A percentile compares a stretch with the other conserved stretches of the same genome.
phyloP scores from a whole-genome alignment of 2,329 filamentous ascomycete genomes.

The Fusarium keratoplasticum region DNA sequence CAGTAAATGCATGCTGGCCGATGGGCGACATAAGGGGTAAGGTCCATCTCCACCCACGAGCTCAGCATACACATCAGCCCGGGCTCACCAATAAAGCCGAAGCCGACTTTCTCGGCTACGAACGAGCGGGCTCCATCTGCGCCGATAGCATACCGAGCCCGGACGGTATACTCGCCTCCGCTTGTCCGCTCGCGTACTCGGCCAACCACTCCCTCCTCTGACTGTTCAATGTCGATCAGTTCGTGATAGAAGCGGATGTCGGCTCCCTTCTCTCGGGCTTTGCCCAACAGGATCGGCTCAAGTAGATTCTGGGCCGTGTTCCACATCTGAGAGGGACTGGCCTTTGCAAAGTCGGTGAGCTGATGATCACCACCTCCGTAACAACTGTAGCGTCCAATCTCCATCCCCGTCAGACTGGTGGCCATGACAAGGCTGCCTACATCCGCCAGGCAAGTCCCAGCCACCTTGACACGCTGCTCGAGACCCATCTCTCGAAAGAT shows the following conservation, averaged over 20 bases:
- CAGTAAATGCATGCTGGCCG: slow-evolving; percentile 27
- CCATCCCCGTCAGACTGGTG: slow-evolving; percentile 19
- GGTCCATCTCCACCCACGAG: slow-evolving; percentile 25
- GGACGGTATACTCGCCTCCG: slow-evolving; percentile 13
- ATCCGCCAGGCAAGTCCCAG: slow-evolving; percentile 6
- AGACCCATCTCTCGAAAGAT: slow-evolving; percentile 26
- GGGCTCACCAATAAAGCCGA: slow-evolving; percentile 24
- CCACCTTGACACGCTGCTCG: slow-evolving; percentile 3
- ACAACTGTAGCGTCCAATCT: slow-evolving; percentile 22
- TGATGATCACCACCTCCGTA: slow-evolving; percentile 23
- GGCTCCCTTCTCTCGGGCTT: slow-evolving; percentile 14
- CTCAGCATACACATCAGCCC: slow-evolving; percentile 25
- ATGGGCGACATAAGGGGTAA: slow-evolving; percentile 13
- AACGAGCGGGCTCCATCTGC: slow-evolving; percentile 25
- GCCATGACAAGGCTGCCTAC: slow-evolving; percentile 24
- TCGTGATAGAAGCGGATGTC: slow-evolving; percentile 29
- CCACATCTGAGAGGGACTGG: slow-evolving; percentile 21
- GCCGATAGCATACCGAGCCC: slow-evolving; percentile 19
- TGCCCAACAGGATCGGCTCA: slow-evolving; percentile 10
- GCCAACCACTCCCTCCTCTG: slow-evolving; percentile 7
- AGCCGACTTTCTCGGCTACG: slow-evolving; percentile 17
- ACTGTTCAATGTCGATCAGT: slow-evolving; percentile 21
- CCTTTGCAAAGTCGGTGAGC: slow-evolving; percentile 24
- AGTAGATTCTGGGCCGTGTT: slow-evolving; percentile 12
- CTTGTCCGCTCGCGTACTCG: slow-evolving; percentile 19